Base-by-base conservation (phyloP, 1,284 basidiomycete genomes). In the Fomitopsis schrenkii region DNA sequence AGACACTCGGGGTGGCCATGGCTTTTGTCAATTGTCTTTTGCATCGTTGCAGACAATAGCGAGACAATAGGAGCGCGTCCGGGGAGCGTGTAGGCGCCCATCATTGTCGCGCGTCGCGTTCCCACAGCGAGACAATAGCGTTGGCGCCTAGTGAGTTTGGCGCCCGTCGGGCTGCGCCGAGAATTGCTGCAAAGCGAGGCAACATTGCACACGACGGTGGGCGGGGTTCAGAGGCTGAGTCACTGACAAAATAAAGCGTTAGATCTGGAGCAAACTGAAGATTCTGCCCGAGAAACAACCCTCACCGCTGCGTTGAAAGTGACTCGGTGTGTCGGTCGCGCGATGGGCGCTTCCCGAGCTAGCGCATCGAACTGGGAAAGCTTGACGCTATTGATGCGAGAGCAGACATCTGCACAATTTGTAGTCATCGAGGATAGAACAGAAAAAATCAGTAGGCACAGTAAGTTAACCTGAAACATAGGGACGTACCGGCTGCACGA, bases 1-100 rank as follows among this genome's bases (percentile, higher is more conserved):
- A 53, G 55, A 55, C 63, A 59, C 14, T 50, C 57, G 60, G 50
- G 53, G 19, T 62, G 52, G 58, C 63, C 71, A 74, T 76, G 63
- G 68, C 67, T 71, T 74, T 74, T 75, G 68, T 65, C 65, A 69
- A 69, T 70, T 68, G 72, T 72, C 63, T 65, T 63, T 55, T 54
- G 54, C 35, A 48, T 44, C 15, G 35, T 35, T 35, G 38, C n/a
- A 60, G 46, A 62, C 58, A 59, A 62, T 60, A 57, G 55, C 26
- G 15, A 44, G 46, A 62, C 58, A 59, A 62, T 60, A 57, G 55
- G 15, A 33, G 42, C 55, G 45, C 50, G n/a, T 53, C 22, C 48
- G 15, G n/a, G 15, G 22, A 30, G 58, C 28, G 9, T 33, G 5
- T 45, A 65, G 63, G 33, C 66, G 66, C 68, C 62, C 55, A 22